Evolutionary conservation across 2,329 filamentous ascomycete species (phyloP), one percentile per base, ranked within the genome.

Genomic region (Pestalotiopsis sp.): DNA sequence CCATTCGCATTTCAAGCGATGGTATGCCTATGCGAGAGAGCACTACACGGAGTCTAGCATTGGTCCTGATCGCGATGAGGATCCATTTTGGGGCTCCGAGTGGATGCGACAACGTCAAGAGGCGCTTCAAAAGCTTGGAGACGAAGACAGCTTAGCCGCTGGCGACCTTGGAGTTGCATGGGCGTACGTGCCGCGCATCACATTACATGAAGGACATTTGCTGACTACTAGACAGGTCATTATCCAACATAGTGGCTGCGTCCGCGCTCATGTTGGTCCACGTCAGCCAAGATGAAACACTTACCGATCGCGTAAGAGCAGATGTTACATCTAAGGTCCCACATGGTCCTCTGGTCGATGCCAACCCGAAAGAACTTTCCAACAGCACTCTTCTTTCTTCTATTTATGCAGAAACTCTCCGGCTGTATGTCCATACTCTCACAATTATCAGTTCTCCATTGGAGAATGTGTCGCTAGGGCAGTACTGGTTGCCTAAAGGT

Each of bases 321-420:
- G 41, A 45, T 45, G 41, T 45, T 45, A 45, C 41, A 45, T 45
- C 41, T 13, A 45, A 13, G 41, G 41, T 45, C 12, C 4, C 41
- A 45, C 4, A 45, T 9, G 41, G 41, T 13, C 41, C 41, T 5
- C 41, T 45, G 23, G 68, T 72, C 6, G 68, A 66, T 59, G 66
- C 68, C 7, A 70, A 72, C 20, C 66, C 70, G 23, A 49, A 31
- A 27, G 68, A 70, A 2, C 69, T 69, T 23, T 36, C 71, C 45
- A 66, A 71, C 13, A 65, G 69, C 27, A 69, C 72, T 13, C 70
- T 74, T 41, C 72, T 74, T 20, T 62, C 67, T 11, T 73, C 72
- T 5, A 68, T 70, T 4, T 75, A 75, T 38, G 72, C 73, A 1
- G 73, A 75, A 57, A 68, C 66, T 3, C 68, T 74, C 38, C 71